These are phyloP conservation scores for Trametes polyzona DNA, from an alignment of 1,284 basidiomycete species.

Conservation along the genomic window DNA sequence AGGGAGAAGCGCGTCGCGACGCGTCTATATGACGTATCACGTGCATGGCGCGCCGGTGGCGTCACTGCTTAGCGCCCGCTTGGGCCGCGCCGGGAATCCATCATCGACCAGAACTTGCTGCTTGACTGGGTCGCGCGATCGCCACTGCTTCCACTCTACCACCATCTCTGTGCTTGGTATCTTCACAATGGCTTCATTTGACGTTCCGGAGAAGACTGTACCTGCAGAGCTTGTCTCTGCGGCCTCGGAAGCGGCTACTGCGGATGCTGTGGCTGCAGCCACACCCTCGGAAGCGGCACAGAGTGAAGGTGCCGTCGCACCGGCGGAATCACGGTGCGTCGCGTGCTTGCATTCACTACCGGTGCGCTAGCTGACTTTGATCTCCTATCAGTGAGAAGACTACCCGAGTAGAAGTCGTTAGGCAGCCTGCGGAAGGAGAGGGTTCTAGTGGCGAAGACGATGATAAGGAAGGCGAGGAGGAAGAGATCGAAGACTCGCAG, in stretches of 20 bases:
- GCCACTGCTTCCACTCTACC: background rate
- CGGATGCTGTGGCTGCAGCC: background rate
- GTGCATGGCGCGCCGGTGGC: conserved; percentile 15
- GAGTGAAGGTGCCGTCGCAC: background rate
- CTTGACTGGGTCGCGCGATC: conserved; percentile 1
- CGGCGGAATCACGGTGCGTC: background rate
- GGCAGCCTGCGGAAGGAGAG: conserved; percentile 14
- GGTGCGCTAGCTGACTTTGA: background rate
- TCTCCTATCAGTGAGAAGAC: conserved; percentile 22
- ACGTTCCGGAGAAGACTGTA: conserved; percentile 5
- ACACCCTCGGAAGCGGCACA: background rate
- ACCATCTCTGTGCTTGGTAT: background rate
- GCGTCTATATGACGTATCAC: conserved; percentile 17
- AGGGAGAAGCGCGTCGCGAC: conserved; percentile 14
- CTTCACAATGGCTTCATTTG: background rate
- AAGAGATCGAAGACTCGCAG: conserved; percentile 45
- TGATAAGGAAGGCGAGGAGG: conserved; percentile 33
- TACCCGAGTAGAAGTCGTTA: conserved; percentile 32
- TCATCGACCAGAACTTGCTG: conserved; percentile 9
- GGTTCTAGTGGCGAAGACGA: conserved; percentile 45
- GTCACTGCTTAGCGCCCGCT: conserved; percentile 1
- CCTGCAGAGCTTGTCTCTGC: background rate
- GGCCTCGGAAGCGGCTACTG: background rate
- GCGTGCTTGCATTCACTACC: too few relatives aligned
- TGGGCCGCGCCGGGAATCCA: background rate